Percentiles rank a stretch among this genome's conserved stretches.
Conservation (phyloP, 148 eudicot genomes). For the Amaranthus palmeri region DNA sequence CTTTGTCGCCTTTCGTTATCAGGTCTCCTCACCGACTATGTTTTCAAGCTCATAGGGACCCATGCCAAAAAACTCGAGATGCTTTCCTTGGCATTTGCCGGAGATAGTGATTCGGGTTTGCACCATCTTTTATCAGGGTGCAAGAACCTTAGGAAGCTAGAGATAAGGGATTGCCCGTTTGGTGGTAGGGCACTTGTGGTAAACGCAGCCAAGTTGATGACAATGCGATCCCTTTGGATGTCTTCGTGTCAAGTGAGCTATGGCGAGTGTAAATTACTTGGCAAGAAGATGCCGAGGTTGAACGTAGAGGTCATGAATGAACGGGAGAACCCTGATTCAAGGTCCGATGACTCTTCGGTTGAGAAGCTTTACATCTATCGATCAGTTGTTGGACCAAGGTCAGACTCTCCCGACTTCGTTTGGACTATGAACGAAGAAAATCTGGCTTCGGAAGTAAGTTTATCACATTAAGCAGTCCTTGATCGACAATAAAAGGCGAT, state of each 20-base stretch:
- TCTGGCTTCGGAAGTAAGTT: not conserved
- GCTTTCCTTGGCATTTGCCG: conserved; percentile 90
- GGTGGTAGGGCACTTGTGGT: conserved; percentile 70
- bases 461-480: not conserved
- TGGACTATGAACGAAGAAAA: conserved; percentile 39
- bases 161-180: conserved; percentile 91
- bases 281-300: conserved; percentile 73
- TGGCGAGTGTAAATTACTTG: conserved; percentile 73
- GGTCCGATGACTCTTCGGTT: conserved; percentile 49
- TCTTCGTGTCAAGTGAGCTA: conserved; percentile 80
- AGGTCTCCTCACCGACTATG: conserved; percentile 79
- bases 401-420: conserved; percentile 62
- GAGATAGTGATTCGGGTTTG: conserved; percentile 77
- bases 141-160: conserved; percentile 64
- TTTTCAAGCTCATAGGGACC: conserved; percentile 70
- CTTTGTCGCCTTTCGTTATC: conserved; percentile 75
- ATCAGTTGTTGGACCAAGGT: conserved; percentile 69
- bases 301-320: conserved; percentile 87
- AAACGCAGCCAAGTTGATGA: conserved; percentile 81
- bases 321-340: conserved; percentile 43
- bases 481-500: not conserved
- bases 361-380: conserved; percentile 83
- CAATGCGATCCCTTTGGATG: conserved; percentile 99
- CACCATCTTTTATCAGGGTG: conserved; percentile 81
- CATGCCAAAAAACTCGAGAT: conserved; percentile 80